These are phyloP conservation scores for Neurospora sp. DNA, from an alignment of 495 filamentous ascomycete species.

Conservation along the genomic window DNA sequence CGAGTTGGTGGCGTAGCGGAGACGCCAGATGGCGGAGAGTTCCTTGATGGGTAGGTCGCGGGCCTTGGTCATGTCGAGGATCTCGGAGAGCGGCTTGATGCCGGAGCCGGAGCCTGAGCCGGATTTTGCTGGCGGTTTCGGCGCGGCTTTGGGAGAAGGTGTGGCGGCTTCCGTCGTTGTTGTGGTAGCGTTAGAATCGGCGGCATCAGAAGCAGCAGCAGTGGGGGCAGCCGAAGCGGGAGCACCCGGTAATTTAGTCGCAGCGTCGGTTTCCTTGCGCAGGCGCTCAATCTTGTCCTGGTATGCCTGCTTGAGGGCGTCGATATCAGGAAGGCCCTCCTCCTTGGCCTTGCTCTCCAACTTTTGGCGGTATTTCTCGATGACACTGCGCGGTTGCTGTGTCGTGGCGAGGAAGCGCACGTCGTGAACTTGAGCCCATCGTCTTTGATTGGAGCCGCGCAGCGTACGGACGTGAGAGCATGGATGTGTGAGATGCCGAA, in stretches of 20 bases:
- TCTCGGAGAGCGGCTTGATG: slow-evolving; percentile 71
- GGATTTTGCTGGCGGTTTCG: slow-evolving; percentile 6
- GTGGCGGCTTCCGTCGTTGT: background rate
- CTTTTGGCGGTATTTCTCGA: slow-evolving; percentile 81
- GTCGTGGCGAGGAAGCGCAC: slow-evolving; percentile 70
- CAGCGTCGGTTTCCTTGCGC: slow-evolving; percentile 40
- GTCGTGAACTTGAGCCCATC: slow-evolving; percentile 89
- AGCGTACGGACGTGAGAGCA: slow-evolving; percentile 15
- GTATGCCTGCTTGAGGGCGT: slow-evolving; percentile 73
- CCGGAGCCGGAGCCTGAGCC: slow-evolving; percentile 17
- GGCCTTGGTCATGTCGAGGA: slow-evolving; percentile 73
- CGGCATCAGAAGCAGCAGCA: background rate
- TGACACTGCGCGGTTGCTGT: slow-evolving; percentile 45
- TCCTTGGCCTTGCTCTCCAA: slow-evolving; percentile 73
- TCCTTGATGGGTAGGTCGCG: slow-evolving; percentile 63
- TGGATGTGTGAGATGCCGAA: slow-evolving; percentile 23
- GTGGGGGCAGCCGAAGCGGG: slow-evolving; percentile 40
- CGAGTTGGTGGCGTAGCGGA: slow-evolving; percentile 63
- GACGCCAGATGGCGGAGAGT: slow-evolving; percentile 80
- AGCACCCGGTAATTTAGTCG: slow-evolving; percentile 6
- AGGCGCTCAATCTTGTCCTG: slow-evolving; percentile 65
- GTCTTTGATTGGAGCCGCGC: slow-evolving; percentile 46
- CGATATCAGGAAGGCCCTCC: slow-evolving; percentile 63
- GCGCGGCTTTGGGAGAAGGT: slow-evolving; percentile 3
- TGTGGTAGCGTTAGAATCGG: background rate